Evolutionary conservation across 139 green algal genomes (phyloP).

Genomic region (Coelastrella sp.): DNA sequence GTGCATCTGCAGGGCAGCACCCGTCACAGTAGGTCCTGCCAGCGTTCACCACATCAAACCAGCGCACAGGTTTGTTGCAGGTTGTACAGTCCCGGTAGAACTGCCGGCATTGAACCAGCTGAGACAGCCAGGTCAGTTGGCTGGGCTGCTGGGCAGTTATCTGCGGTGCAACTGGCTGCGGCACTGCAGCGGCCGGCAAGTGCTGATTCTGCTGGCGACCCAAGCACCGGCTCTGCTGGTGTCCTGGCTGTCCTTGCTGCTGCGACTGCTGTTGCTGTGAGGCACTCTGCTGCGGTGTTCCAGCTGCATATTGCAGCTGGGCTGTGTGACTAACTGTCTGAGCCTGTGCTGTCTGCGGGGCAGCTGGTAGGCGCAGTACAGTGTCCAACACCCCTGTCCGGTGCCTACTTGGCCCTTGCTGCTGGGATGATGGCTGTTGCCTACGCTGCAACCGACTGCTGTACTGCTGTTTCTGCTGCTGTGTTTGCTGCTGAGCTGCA

Average conservation of each 20-base stretch:
- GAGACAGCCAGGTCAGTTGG: neutral
- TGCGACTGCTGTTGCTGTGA: conserved; percentile 1
- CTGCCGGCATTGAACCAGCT: neutral
- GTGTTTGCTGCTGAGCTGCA: neutral
- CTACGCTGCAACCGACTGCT: neutral
- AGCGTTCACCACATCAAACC: neutral
- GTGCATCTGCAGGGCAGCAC: neutral
- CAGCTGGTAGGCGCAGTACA: too few relatives aligned
- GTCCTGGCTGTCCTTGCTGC: neutral
- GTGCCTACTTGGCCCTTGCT: too few relatives aligned
- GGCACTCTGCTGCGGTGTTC: neutral
- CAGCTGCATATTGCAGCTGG: neutral
- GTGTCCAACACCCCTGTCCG: too few relatives aligned
- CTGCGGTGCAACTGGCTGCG: too few relatives aligned
- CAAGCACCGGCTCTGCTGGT: neutral
- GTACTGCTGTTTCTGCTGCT: neutral
- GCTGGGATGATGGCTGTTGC: neutral
- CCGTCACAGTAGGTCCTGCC: neutral
- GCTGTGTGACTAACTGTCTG: too few relatives aligned
- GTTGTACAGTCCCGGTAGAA: neutral
- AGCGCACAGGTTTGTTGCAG: neutral
- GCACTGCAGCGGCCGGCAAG: neutral
- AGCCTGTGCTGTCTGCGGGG: too few relatives aligned
- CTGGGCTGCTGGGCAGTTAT: neutral
- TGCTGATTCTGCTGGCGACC: neutral